Evolutionary conservation across 139 green algal genomes (phyloP), one percentile per base, ranked within the genome.

Genomic region (Coelastrella sp.): DNA sequence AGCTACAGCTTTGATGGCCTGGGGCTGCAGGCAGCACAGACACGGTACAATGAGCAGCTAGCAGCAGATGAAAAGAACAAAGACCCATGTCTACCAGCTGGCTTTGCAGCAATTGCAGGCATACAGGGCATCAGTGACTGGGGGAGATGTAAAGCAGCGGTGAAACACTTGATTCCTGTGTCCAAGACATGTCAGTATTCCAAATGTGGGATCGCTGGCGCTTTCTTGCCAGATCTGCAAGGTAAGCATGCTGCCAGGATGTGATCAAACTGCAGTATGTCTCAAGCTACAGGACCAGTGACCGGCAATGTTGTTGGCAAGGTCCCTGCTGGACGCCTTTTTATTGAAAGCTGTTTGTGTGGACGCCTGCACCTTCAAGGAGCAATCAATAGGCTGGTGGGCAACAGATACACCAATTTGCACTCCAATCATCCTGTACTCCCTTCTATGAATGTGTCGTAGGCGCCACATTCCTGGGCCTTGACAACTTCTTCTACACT

Each of bases 401-500:
- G 35, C 35, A 49, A 49, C 35, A 49, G 35, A 49, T 49, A 49
- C 35, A 49, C 35, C 35, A 49, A 49, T 49, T 5, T 49, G 35
- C 35, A 49, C 1, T 49, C 35, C 35, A 49, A 49, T 49, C 35
- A 49, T 49, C 35, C 35, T 49, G 35, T 49, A 49, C 35, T 49
- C 3, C 1, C 35, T 49, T 49, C 35, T 5, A 49, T 49, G 35
- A 49, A 49, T 49, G 35, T 49, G 63, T 58, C 27, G 7, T 63
- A 88, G 84, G 84, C 57, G 58, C 58, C 20, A 22, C 63, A 60
- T 84, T 90, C 10, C 0, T 90, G 59, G 85, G 85, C 0, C 73
- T 90, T 3, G 85, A 90, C 24, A 90, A 90, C 85, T 19, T 90
- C 7, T 76, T 76, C 59, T 90, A 90, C 74, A 84, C 85, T 19